Evolutionary conservation across 164 flowering plant genomes (phyloP), one percentile per base, ranked within the genome.

Genomic region (Protea cynaroides): DNA sequence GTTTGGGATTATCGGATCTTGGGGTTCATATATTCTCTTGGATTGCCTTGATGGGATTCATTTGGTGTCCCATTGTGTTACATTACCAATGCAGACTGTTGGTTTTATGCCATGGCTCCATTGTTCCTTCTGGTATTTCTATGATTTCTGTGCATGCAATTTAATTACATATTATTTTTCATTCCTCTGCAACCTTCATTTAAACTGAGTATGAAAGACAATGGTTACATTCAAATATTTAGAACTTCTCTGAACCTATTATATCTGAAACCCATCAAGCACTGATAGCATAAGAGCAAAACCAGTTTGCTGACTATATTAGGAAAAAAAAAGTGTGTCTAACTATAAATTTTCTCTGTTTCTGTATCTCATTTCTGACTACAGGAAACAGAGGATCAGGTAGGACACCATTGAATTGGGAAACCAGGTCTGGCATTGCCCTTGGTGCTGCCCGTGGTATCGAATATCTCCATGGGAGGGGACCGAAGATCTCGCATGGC

Each of bases 351-450:
- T 37, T 34, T 22, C 34, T 61, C 38, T 44, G 1, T 36, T 13
- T 34, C 21, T 29, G 34, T 29, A 29, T 19, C 8, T 44, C 0
- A 8, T 18, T 47, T 40, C 37, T 21, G 40, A 19, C 49, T 56
- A 37, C 81, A 92, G 98, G 95, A 59, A 90, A 81, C 77, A 76
- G 81, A 72, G 93, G 86, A 44, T 75, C 80, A 36, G 89, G 95
- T 8, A 82, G 91, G 67, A 90, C 95, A 21, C 96, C 98, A 23
- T 69, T 92, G 54, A 85, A 85, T 66, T 92, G 96, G 96, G 95
- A 89, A 56, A 72, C 89, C 11, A 80, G 98, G 67, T 81, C 86
- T 0, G 58, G 73, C 67, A 85, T 92, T 62, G 96, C 98, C 56
- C 87, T 90, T 21, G 91, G 95, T 56, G 93, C 89, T 46, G 91